These are phyloP conservation scores for Aspergillus sclerotioniger DNA, from an alignment of 495 filamentous ascomycete species.

Conservation along the genomic window DNA sequence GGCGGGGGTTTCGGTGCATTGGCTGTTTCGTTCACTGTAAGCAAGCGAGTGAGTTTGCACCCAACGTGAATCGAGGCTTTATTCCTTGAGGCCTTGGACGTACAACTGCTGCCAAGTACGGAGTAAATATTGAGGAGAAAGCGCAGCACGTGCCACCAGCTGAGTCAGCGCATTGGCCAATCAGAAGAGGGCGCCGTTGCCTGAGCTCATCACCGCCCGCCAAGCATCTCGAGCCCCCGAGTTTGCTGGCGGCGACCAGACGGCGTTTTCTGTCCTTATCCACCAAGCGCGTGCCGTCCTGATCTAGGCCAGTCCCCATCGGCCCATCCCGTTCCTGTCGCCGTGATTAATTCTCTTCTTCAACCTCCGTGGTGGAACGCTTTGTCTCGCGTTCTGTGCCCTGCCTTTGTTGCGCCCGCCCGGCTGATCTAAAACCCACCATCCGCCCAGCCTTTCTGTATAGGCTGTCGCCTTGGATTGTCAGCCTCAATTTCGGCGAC, in stretches of 20 bases:
- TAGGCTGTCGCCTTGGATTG: no score
- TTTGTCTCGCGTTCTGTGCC: background rate
- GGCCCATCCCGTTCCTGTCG: background rate
- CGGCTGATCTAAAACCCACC: no score
- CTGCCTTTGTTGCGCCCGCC: background rate
- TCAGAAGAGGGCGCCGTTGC: slow-evolving; percentile 9
- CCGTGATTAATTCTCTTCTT: background rate
- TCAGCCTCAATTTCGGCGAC: background rate
- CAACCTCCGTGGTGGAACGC: background rate
- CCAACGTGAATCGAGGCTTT: no score
- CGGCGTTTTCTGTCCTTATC: background rate
- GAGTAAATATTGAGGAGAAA: no score
- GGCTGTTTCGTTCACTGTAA: no score
- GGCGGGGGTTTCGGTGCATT: no score
- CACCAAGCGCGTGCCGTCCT: slow-evolving; percentile 1
- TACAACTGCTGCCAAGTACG: no score
- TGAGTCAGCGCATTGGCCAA: slow-evolving; percentile 22
- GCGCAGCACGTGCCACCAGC: slow-evolving; percentile 9
- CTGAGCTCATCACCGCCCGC: slow-evolving; percentile 25
- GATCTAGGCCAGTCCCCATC: background rate
- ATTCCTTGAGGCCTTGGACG: background rate
- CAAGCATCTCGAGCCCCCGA: slow-evolving; percentile 14
- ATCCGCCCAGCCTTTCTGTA: no score
- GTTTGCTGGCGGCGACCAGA: slow-evolving; percentile 7
- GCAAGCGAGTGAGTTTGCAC: no score